Evolutionary conservation across 257 asterid genomes (phyloP), one percentile per base, ranked within the genome.

Genomic region (Agastache rugosa): DNA sequence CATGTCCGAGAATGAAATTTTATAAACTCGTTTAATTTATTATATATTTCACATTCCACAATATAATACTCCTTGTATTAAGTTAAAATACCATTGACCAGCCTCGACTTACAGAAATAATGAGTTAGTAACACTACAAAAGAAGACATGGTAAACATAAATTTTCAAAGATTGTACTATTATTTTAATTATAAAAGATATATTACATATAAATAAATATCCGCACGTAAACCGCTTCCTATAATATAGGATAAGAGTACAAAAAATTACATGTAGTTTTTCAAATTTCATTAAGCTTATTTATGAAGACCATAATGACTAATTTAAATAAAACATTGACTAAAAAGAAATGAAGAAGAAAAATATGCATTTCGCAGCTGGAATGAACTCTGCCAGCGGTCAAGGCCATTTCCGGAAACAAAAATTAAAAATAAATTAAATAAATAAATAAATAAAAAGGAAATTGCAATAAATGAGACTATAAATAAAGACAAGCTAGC

Each of bases 381-480:
- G 56, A 56, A 20, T 69, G 50, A 48, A 47, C n/a, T 8, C 39
- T 66, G 78, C 67, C 73, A 51, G 23, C 66, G 78, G 22, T 7
- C 44, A 58, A 37, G 80, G 75, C 66, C 45, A 76, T 69, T 69
- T 68, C 27, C 19, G 80, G 71, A 69, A 76, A 69, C 14, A 31
- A 25, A 37, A 66, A 47, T 16, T 8, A 10, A 3, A 16, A 9
- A 62, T 1, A 10, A 62, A 2, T 1, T 4, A 17, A 61, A 15
- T 6, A 17, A 34, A 3, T 25, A 25, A 25, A 25, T 25, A 3
- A 25, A 31, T 31, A 31, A 31, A 31, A 35, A 7, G 10, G 67
- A 63, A 75, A 35, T 20, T 45, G 71, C 56, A 68, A 50, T 47
- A 16, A 61, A 63, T 65, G n/a, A 22, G 27, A 44, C 25, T 63